phyloP scores from a whole-genome alignment of 2,329 filamentous ascomycete species.

The Xylariaceae sp. region DNA sequence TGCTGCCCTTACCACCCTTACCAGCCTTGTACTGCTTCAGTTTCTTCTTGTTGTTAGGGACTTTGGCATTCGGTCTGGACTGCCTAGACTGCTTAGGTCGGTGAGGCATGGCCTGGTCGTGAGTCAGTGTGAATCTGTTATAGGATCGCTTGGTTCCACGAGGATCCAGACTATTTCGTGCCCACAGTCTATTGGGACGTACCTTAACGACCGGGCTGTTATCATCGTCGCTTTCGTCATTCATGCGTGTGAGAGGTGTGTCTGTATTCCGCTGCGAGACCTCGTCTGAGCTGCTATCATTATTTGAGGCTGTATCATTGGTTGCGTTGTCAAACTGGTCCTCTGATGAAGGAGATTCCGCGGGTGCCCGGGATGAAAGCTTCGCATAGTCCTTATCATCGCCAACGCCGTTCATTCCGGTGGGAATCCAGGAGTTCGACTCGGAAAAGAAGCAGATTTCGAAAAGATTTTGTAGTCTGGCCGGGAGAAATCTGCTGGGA shows the following conservation, averaged over 20 bases:
- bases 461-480: conserved; percentile 72
- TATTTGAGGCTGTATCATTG: conserved; percentile 52
- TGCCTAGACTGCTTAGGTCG: conserved; percentile 22
- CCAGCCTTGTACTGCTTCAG: conserved; percentile 45
- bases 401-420: conserved; percentile 67
- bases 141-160: not conserved
- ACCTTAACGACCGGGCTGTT: conserved; percentile 40
- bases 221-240: conserved; percentile 60
- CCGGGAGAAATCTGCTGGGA: conserved; percentile 60
- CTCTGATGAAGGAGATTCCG: conserved; percentile 46
- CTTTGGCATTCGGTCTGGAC: conserved; percentile 26
- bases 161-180: not conserved
- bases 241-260: conserved; percentile 55
- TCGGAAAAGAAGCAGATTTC: conserved; percentile 69
- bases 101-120: conserved; percentile 22
- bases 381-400: conserved; percentile 61
- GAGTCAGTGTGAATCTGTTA: conserved; percentile 18
- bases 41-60: conserved; percentile 49
- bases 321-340: conserved; percentile 53
- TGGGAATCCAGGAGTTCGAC: conserved; percentile 63
- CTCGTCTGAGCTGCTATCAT: conserved; percentile 58
- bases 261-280: conserved; percentile 36
- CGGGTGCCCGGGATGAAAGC: conserved; percentile 50
- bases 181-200: conserved; percentile 16
- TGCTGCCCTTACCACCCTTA: conserved; percentile 51